Evolutionary conservation across 805 yeast species (phyloP), one percentile per base, ranked within the genome.

Genomic region (Yamadazyma ubonensis): DNA sequence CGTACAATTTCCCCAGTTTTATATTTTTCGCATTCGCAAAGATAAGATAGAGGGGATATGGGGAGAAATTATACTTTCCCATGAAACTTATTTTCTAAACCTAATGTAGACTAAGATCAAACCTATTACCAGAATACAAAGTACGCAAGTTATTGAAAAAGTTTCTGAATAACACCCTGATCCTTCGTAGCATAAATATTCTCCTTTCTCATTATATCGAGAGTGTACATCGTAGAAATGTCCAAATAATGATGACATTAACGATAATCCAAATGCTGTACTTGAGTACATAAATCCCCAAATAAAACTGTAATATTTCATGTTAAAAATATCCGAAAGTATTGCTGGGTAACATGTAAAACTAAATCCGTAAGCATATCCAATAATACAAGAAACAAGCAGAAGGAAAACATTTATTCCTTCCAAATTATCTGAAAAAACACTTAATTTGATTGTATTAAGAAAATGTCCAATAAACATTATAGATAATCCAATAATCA

Each of bases 251-350:
- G 60, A 62, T 10, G 60, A 57, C 57, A 63, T 54, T 8, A 61
- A 29, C 5, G 65, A 51, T 33, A 62, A 50, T 1, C 67, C 67
- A 30, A 61, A 45, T 6, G 59, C 54, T 2, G 67, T 61, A 39
- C 62, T 55, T 10, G 64, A 54, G 45, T 61, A 61, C 54, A 57
- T 53, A 3, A 59, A 34, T 3, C 67, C 68, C 68, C 68, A 63
- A 10, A 63, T 48, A 27, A 60, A 54, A 36, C 64, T 57, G 38
- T 58, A 62, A 34, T 62, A 50, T 20, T 53, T 51, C 65, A 62
- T 58, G 43, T 54, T 53, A 47, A 63, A 61, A 14, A 59, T 45
- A 39, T 63, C 68, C 1, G 67, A 51, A 11, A 61, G 46, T 12
- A 63, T 62, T 7, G 61, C 65, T 2, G 68, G 68, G 38, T 55